Base-by-base conservation (phyloP, 148 eudicot genomes). In the Heliamphora exappendiculata region DNA sequence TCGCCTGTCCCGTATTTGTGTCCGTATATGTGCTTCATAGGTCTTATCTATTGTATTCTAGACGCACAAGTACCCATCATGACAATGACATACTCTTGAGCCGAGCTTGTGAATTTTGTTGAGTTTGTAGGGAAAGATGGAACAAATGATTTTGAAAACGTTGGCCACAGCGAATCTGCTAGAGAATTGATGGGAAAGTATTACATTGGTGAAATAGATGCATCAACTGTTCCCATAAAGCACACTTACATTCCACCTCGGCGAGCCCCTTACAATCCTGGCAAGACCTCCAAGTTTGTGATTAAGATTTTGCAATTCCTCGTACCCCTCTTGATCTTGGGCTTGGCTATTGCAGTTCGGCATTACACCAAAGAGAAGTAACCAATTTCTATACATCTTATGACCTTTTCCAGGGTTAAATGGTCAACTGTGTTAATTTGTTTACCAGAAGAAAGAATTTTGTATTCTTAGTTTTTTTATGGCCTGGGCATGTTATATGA, bases 81-180 rank as follows among this genome's bases (percentile, higher is more conserved):
- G 16, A 7, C 13, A 28, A 13, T 62, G n/a, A n/a, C n/a, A n/a
- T n/a, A 57, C 19, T 60, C 66, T 28, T 60, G 37, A 60, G 37
- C 12, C 13, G 66, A 31, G 36, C 19, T 60, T 60, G 66, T 60
- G 66, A 31, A 33, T 31, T 49, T 60, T 59, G 64, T 59, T 16
- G 7, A 17, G 24, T 54, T 68, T 86, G 70, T 79, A 90, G 94
- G 94, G 33, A 92, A 90, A 89, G 97, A 92, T 75, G 97, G 94
- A 41, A 90, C 94, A 6, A 84, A 85, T 39, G 97, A 90, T 79
- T 92, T 92, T 77, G 97, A 92, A 79, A 94, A 92, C 62, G 91
- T 90, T 20, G 97, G 97, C 3, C 97, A 92, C 88, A 90, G 94
- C 73, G 90, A 89, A 64, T 49, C 87, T 0, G 97, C 97, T 13